Evolutionary conservation across 1,139 yeast genomes (phyloP), one percentile per base, ranked within the genome.

Genomic region (Candida albicans): DNA sequence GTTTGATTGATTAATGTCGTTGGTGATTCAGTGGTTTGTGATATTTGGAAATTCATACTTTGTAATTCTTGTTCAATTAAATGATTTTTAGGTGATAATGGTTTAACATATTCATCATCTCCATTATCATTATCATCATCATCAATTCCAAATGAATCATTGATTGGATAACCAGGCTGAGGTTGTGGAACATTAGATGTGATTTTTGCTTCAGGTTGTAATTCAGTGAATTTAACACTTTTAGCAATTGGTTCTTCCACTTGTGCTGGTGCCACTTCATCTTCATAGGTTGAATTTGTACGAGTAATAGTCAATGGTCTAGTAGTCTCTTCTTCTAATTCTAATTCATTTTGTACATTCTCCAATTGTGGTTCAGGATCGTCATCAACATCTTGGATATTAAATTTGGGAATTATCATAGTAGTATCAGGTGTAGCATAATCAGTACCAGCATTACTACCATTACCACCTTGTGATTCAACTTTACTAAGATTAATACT

Each of bases 41-140:
- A 40, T 11, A 57, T 49, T 34, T 49, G 45, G 46, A 62, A 59
- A 47, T 67, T 64, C 43, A 67, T 52, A 27, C 52, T 52, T 42
- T 58, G 53, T 44, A 67, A 59, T 46, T 66, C 71, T 45, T 64
- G 54, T 44, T 64, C 68, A 6, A 67, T 56, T 7, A 51, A 54
- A 45, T 67, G 71, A 28, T 49, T 64, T 42, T 65, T 62, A 2
- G 71, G 71, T 37, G 65, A 60, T 50, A 67, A 61, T 7, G 73
- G 72, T 45, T 52, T 52, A 9, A 51, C 52, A 2, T 31, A 47
- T 4, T 40, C 46, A 2, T 25, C 35, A 13, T 42, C 29, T 11
- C 30, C 30, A 26, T 37, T 36, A 14, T 13, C 32, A 10, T 27
- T 31, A 7, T 28, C 33, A 9, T 28, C 36, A 24, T 35, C 40